Evolutionary conservation across 257 asterid genomes (phyloP).

Genomic region (Solanum chmielewskii): DNA sequence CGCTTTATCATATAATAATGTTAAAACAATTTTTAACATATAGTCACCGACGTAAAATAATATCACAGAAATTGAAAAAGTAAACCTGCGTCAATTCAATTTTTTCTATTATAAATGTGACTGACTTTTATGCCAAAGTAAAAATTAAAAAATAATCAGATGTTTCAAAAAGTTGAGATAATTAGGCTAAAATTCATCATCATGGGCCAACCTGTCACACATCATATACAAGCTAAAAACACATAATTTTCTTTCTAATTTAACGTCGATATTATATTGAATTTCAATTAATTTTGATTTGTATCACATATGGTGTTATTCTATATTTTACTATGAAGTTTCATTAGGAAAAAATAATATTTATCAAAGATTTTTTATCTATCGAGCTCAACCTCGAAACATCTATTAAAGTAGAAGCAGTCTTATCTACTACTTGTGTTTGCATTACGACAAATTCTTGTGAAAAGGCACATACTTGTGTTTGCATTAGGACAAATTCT

Average conservation of each 20-base stretch:
- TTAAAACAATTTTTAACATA: neutral
- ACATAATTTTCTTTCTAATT: neutral
- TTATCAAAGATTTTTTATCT: no score
- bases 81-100: neutral
- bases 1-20: neutral
- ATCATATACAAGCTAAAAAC: neutral
- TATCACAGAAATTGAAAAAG: neutral
- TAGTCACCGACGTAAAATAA: neutral
- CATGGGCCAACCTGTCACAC: neutral
- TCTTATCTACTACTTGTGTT: neutral
- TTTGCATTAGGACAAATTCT: neutral
- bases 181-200: neutral
- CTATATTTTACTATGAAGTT: no score
- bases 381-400: fast-evolving
- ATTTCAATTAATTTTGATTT: no score
- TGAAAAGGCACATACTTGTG: neutral
- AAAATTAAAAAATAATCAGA: neutral
- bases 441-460: neutral
- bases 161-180: neutral
- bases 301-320: neutral
- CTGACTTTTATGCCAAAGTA: neutral
- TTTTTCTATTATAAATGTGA: neutral
- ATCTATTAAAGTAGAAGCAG: no score
- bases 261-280: no score
- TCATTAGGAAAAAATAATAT: fast-evolving